These are phyloP conservation scores for Penicillium hordei DNA, from an alignment of 2,329 filamentous ascomycete species.

Conservation along the genomic window DNA sequence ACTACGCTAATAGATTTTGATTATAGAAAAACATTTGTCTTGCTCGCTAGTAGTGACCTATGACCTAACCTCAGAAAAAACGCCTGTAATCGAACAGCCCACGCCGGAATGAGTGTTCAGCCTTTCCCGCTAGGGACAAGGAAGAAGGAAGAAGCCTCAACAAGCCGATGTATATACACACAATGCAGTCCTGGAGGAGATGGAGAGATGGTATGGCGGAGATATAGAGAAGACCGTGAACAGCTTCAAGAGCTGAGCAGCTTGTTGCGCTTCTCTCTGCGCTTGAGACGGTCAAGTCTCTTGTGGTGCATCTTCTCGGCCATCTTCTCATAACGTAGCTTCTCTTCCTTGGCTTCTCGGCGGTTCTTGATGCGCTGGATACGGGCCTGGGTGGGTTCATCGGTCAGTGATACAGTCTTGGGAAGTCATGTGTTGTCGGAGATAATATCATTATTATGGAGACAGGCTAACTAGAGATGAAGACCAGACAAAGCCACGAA, in stretches of 20 bases:
- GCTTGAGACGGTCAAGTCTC: constrained; percentile 86
- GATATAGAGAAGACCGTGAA: constrained; percentile 9
- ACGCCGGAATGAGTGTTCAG: constrained; percentile 5
- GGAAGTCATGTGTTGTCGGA: background rate
- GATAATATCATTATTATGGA: background rate
- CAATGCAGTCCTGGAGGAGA: constrained; percentile 2
- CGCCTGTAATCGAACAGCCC: constrained; percentile 16
- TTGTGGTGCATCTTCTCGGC: constrained; percentile 98
- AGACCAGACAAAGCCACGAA: background rate
- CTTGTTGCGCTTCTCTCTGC: constrained; percentile 86
- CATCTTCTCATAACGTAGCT: constrained; percentile 87
- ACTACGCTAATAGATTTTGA: background rate
- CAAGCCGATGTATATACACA: constrained; percentile 1
- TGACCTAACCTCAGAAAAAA: constrained; percentile 19
- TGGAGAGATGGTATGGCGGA: constrained; percentile 2
- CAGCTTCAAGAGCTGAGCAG: constrained; percentile 44
- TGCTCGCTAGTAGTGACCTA: constrained; percentile 12
- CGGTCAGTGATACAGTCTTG: constrained; percentile 7
- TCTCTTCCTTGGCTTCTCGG: constrained; percentile 85
- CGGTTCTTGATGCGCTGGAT: constrained; percentile 81
- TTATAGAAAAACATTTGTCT: constrained; percentile 9
- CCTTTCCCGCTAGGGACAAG: constrained; percentile 3
- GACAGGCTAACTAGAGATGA: background rate
- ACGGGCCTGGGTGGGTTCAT: constrained; percentile 57
- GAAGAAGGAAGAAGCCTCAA: constrained; percentile 1